These are phyloP conservation scores for Sicyos edulis DNA, from an alignment of 306 rosid genomes.

Conservation along the genomic window DNA sequence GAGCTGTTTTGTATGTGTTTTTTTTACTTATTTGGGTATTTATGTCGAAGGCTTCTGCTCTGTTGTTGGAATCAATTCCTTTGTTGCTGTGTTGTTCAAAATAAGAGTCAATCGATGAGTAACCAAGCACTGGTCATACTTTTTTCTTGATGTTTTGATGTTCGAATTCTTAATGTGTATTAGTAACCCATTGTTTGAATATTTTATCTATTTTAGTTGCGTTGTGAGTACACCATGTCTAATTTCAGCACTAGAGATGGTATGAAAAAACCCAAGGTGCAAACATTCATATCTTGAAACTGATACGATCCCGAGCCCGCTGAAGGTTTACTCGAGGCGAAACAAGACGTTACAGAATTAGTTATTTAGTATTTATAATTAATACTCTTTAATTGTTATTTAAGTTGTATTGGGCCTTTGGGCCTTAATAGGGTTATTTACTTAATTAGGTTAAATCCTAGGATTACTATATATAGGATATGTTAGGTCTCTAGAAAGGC, in stretches of 20 bases:
- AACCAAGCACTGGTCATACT: slow-evolving; percentile 60
- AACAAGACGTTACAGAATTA: no score
- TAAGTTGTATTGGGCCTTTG: no score
- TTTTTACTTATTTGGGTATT: background rate
- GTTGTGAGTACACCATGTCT: slow-evolving; percentile 90
- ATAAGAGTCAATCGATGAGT: slow-evolving; percentile 58
- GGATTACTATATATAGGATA: no score
- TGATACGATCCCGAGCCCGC: no score
- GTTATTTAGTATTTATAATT: no score
- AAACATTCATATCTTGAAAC: no score
- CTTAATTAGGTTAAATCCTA: no score
- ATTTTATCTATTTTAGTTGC: slow-evolving; percentile 40
- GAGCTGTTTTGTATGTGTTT: background rate
- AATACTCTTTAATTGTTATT: no score
- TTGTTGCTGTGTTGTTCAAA: slow-evolving; percentile 52
- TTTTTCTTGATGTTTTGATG: background rate
- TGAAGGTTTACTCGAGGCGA: no score
- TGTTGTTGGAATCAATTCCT: background rate
- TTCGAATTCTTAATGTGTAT: slow-evolving; percentile 5
- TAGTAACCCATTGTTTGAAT: background rate
- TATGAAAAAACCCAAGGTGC: slow-evolving; percentile 79
- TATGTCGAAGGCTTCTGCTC: background rate
- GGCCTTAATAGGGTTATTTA: no score
- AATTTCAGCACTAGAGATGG: slow-evolving; percentile 93
- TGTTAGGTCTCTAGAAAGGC: no score